phyloP scores from a whole-genome alignment of 805 yeast species.

The Pichia exigua region DNA sequence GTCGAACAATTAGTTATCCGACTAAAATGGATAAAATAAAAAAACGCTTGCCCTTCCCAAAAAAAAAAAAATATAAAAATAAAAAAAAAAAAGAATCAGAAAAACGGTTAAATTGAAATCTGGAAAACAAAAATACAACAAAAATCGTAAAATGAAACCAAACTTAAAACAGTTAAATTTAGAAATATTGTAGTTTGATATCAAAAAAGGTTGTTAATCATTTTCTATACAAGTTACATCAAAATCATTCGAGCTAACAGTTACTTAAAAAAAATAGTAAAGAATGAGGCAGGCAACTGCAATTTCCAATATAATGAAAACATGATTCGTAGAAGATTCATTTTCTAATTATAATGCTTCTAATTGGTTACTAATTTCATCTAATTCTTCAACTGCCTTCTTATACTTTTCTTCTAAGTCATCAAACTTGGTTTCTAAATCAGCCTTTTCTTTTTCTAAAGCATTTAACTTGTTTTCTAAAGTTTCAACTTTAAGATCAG shows the following conservation, averaged over 20 bases:
- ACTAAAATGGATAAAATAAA: too few species aligned
- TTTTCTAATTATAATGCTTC: conserved; percentile 48
- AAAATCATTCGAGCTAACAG: neutral
- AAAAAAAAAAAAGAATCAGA: too few species aligned
- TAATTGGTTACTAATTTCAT: conserved; percentile 92
- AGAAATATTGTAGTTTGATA: neutral
- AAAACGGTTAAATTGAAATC: too few species aligned
- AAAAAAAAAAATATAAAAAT: too few species aligned
- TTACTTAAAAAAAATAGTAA: conserved; percentile 12
- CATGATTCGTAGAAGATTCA: neutral
- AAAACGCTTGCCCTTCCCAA: too few species aligned
- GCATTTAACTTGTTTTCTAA: conserved; percentile 90
- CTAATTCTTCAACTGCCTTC: conserved; percentile 87
- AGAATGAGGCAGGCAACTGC: conserved; percentile 14
- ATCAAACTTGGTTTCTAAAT: conserved; percentile 84
- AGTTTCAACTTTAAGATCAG: conserved; percentile 94
- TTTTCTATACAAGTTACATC: neutral
- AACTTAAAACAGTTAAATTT: too few species aligned
- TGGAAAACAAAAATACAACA: too few species aligned
- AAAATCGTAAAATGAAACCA: neutral
- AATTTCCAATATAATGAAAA: conserved; percentile 7
- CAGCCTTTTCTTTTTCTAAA: conserved; percentile 86
- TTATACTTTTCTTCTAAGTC: conserved; percentile 75
- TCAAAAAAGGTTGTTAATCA: neutral
- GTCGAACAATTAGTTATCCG: neutral